A percentile compares a stretch with the other conserved stretches of the same genome.
Conservation (phyloP, 441 rosid genomes). For the Bruguiera hainesii region DNA sequence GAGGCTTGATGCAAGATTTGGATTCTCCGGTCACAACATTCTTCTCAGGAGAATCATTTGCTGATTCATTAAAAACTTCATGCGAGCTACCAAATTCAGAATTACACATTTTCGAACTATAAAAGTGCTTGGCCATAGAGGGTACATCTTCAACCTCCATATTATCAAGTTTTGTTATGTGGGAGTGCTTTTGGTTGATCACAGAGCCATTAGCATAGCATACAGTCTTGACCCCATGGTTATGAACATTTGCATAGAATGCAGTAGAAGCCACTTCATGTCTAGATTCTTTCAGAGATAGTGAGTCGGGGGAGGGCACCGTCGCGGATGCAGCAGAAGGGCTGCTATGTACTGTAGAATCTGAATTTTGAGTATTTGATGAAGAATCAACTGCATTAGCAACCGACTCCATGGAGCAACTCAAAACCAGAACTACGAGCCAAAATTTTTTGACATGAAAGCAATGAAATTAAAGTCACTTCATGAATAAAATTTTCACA, state of each 20-base stretch:
- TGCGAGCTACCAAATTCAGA: slow-evolving; percentile 26
- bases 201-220: slow-evolving; percentile 25
- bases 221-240: slow-evolving; percentile 24
- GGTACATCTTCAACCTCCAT: slow-evolving; percentile 31
- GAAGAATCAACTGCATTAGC: slow-evolving; percentile 36
- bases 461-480: slow-evolving; percentile 11
- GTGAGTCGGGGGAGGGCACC: slow-evolving; percentile 32
- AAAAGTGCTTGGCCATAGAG: slow-evolving; percentile 32
- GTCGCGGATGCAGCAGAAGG: slow-evolving; percentile 27
- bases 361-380: slow-evolving; percentile 37
- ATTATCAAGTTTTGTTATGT: slow-evolving; percentile 16
- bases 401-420: slow-evolving; percentile 54
- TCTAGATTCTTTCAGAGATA: slow-evolving; percentile 40
- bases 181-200: slow-evolving; percentile 27
- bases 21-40: slow-evolving; percentile 23
- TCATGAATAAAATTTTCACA: background rate
- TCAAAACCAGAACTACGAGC: slow-evolving; percentile 27
- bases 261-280: slow-evolving; percentile 30
- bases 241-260: slow-evolving; percentile 15
- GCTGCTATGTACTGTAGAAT: slow-evolving; percentile 22
- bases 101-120: slow-evolving; percentile 23
- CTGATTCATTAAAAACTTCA: slow-evolving; percentile 23
- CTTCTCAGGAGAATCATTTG: slow-evolving; percentile 30
- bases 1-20: slow-evolving; percentile 30
- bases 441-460: slow-evolving; percentile 1